Evolutionary conservation across 768 basidiomycete species (phyloP).

Genomic region (Lactifluus volemus): DNA sequence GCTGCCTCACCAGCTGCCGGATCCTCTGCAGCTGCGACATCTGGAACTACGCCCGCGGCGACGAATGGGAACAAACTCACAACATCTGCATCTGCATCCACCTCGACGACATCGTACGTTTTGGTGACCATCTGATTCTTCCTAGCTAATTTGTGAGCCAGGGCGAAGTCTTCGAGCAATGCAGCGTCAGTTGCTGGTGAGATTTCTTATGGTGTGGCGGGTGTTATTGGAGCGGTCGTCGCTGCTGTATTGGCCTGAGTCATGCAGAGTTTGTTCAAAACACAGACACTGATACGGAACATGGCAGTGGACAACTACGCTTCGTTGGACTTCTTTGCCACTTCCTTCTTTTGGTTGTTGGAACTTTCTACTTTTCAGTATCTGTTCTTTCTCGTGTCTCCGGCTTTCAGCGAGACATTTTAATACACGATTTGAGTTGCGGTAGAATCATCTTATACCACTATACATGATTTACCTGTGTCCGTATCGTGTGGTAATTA

Average conservation of each 20-base stretch:
- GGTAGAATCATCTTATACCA: conserved; percentile 9
- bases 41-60: no score
- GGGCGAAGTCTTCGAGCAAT: conserved; percentile 8
- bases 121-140: no score
- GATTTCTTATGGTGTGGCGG: not conserved
- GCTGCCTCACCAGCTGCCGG: conserved; percentile 1
- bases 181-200: conserved; percentile 34
- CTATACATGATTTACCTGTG: not conserved
- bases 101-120: not conserved
- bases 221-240: conserved; percentile 22
- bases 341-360: not conserved
- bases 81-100: no score
- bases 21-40: not conserved
- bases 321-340: no score
- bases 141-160: not conserved
- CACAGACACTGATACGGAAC: not conserved
- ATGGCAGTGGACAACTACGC: no score
- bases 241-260: conserved; percentile 33
- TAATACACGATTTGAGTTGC: conserved; percentile 7
- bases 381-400: not conserved
- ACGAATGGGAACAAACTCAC: no score
- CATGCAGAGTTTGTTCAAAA: not conserved
- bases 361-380: not conserved
- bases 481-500: no score
- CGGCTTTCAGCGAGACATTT: not conserved